Conservation (phyloP, 768 basidiomycete genomes). For the Dendrothele bispora region DNA sequence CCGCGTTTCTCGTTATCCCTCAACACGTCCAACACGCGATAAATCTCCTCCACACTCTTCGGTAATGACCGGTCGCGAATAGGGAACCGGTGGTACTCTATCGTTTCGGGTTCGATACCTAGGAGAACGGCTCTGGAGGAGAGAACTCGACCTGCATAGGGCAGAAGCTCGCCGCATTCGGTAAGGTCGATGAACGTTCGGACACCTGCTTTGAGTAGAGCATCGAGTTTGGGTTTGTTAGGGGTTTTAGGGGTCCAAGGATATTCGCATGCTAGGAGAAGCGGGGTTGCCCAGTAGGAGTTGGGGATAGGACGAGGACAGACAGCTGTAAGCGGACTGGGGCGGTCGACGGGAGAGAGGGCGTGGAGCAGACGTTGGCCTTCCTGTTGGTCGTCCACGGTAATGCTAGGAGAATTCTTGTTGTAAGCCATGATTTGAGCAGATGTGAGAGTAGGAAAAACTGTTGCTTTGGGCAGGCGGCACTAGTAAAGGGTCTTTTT, state of each 20-base stretch:
- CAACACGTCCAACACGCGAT: slow-evolving; percentile 56
- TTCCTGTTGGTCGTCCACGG: neutral
- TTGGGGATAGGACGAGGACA: slow-evolving; percentile 71
- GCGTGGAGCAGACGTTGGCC: slow-evolving; percentile 16
- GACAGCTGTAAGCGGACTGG: slow-evolving; percentile 9
- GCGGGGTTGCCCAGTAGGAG: slow-evolving; percentile 79
- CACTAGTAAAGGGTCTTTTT: neutral
- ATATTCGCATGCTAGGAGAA: slow-evolving; percentile 79
- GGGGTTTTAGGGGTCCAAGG: slow-evolving; percentile 67
- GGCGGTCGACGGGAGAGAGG: slow-evolving; percentile 10
- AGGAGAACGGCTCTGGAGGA: slow-evolving; percentile 51
- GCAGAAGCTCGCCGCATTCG: slow-evolving; percentile 73
- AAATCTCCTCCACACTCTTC: slow-evolving; percentile 56
- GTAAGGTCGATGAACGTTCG: slow-evolving; percentile 85
- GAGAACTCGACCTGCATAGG: slow-evolving; percentile 59
- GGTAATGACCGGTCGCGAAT: slow-evolving; percentile 74
- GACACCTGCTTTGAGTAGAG: slow-evolving; percentile 67
- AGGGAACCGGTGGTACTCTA: slow-evolving; percentile 80
- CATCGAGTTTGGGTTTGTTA: slow-evolving; percentile 68
- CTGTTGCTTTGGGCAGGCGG: neutral
- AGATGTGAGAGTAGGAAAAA: neutral
- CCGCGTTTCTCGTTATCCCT: slow-evolving; percentile 59
- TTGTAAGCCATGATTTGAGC: neutral
- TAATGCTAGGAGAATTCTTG: neutral
- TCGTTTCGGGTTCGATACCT: slow-evolving; percentile 49